Evolutionary conservation across 2,329 filamentous ascomycete species (phyloP), one percentile per base, ranked within the genome.

Genomic region (Aspergillus cejpii): DNA sequence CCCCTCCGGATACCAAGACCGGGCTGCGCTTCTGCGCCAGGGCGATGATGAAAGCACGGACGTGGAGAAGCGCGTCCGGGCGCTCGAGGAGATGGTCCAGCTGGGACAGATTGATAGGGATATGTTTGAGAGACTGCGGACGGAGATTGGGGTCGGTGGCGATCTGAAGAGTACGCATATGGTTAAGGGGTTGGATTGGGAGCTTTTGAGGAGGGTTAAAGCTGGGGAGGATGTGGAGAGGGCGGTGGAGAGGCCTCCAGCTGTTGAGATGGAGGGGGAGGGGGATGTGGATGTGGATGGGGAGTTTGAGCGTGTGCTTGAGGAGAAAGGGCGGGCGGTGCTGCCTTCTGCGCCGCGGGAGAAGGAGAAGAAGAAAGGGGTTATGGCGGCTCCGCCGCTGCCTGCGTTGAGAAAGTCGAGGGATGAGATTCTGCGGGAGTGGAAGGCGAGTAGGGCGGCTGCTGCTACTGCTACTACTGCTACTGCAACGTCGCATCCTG

Each of bases 171-270:
- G 81, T 56, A 94, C 89, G 11, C 88, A 95, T 73, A 69, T 96
- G 53, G 84, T 97, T 38, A 97, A 96, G 62, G 92, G 92, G 0
- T 69, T 98, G 39, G 92, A 98, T 67, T 85, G 88, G 63, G 85
- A 85, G 64, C 72, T 97, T 10, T 71, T 75, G 51, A 56, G 62
- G 52, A 58, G 68, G 39, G 63, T 70, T 0, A 67, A 64, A 42
- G 66, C 63, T n/a, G 73, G 73, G 1, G 73, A 74, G 48, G 72
- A 90, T 64, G 75, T 87, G 19, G 62, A 66, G 41, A 48, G 53
- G 44, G 48, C 43, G 38, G 44, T 44, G 33, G 56, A 47, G 48
- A 54, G 49, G 44, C 49, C 42, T 45, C 56, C 19, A 1, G 5
- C 43, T 2, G 39, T 47, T 54, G 49, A 57, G 2, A 58, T 65